Percentiles rank a stretch among this genome's conserved stretches.
phyloP scores from a whole-genome alignment of 306 rosid species.

The Vachellia collinsii region DNA sequence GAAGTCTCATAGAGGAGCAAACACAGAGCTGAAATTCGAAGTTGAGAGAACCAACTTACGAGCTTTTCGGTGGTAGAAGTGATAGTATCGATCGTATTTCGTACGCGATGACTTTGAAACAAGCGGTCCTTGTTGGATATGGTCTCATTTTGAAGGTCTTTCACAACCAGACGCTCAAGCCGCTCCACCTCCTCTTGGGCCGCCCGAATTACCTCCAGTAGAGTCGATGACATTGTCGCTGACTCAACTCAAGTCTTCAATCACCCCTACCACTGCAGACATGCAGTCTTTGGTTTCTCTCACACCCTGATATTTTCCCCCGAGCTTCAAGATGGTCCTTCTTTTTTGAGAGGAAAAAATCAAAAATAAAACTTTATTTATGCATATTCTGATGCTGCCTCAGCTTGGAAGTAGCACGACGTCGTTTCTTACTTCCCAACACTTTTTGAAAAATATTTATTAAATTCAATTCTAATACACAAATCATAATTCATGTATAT shows the following conservation, averaged over 20 bases:
- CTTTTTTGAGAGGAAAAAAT: neutral
- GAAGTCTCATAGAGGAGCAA: neutral
- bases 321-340: neutral
- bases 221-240: conserved; percentile 87
- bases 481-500: too few species aligned
- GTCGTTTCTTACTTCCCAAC: too few species aligned
- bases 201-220: conserved; percentile 87
- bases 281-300: conserved; percentile 7
- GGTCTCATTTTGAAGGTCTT: conserved; percentile 87
- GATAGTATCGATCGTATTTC: conserved; percentile 78
- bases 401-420: too few species aligned
- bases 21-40: neutral
- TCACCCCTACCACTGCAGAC: neutral
- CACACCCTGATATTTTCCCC: neutral
- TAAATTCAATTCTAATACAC: too few species aligned
- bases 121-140: conserved; percentile 68
- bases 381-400: too few species aligned
- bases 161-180: conserved; percentile 80
- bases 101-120: conserved; percentile 89
- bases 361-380: too few species aligned
- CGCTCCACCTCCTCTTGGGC: conserved; percentile 97
- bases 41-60: conserved; percentile 36
- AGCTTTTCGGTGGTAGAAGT: conserved; percentile 69
- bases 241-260: neutral
- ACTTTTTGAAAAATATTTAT: too few species aligned